Base-by-base conservation (phyloP, 805 yeast genomes). In the Candida mattraensis region DNA sequence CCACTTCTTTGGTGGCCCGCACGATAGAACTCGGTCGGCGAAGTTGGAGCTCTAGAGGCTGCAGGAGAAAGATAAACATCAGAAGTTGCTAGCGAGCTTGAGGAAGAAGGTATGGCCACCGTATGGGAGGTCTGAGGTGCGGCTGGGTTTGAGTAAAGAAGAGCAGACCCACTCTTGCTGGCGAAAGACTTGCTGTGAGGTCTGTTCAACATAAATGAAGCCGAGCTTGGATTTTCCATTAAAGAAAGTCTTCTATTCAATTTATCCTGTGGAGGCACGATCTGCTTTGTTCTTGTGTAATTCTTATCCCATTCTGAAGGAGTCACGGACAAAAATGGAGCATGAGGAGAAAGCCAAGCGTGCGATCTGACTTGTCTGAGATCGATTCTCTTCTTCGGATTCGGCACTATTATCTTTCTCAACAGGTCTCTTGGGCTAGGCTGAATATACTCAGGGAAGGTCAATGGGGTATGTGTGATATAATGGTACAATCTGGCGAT, bases 361-460 rank as follows among this genome's bases (percentile, higher is more conserved):
- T 91, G 99, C 18, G 78, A 68, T 48, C 91, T 72, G 16, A 91
- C 80, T 37, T 80, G 83, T 50, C 70, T 70, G 48, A 91, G 68
- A 28, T 68, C 68, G 23, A 86, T 74, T 61, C 99, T 77, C 52
- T 72, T 79, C 44, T 67, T 75, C 7, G 98, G 98, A 56, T 89
- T 87, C 1, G 96, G 72, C 9, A 88, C 91, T 35, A 85, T 73
- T 23, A 91, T 83, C 56, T 82, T 81, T 51, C 98, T 74, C 45
- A 93, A 67, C 44, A 93, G 67, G 63, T 93, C 97, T 60, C 99
- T 76, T 5, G 98, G 93, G 58, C 86, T 71, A 2, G 97, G 94
- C 26, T 80, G 81, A 37, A 93, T 78, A 56, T 87, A 89, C 58
- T 89, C 97, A 0, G 99, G 99, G 63, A 93, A 93, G 4, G 96